Evolutionary conservation across 2,329 filamentous ascomycete species (phyloP).

Genomic region (Orbilia oligospora): DNA sequence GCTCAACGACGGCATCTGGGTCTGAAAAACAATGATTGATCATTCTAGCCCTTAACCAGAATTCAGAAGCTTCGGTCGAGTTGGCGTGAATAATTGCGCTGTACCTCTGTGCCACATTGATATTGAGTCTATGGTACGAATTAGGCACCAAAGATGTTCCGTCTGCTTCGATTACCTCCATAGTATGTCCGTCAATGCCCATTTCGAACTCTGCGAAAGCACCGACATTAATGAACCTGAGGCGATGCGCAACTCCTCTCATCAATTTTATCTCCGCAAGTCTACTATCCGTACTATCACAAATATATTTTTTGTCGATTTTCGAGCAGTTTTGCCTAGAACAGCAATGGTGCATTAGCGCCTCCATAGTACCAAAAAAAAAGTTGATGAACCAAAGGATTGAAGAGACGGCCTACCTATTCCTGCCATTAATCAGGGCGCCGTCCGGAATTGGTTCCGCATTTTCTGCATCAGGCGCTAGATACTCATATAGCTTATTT

Average conservation of each 20-base stretch:
- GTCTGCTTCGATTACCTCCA: slow-evolving; percentile 78
- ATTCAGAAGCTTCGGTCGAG: slow-evolving; percentile 71
- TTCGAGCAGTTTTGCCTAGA: slow-evolving; percentile 57
- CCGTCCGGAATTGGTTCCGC: slow-evolving; percentile 78
- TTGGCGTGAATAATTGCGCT: slow-evolving; percentile 77
- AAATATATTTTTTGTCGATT: slow-evolving; percentile 54
- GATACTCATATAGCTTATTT: slow-evolving; percentile 72
- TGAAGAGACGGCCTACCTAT: slow-evolving; percentile 31
- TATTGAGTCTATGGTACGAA: slow-evolving; percentile 74
- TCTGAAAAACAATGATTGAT: slow-evolving; percentile 74
- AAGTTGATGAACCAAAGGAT: background rate
- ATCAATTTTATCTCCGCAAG: slow-evolving; percentile 70
- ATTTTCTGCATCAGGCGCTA: slow-evolving; percentile 72
- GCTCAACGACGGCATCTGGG: slow-evolving; percentile 64
- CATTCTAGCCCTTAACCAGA: slow-evolving; percentile 77
- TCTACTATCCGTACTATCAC: slow-evolving; percentile 40
- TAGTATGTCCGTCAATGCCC: slow-evolving; percentile 75
- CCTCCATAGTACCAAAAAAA: background rate
- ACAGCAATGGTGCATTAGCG: background rate
- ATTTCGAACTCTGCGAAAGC: slow-evolving; percentile 81
- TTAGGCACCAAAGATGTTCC: slow-evolving; percentile 76
- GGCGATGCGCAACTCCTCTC: slow-evolving; percentile 74
- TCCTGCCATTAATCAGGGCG: slow-evolving; percentile 74
- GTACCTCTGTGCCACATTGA: slow-evolving; percentile 80
- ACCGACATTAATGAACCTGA: slow-evolving; percentile 79